Conservation (phyloP, 768 basidiomycete genomes). For the Cystoderma amianthinum region DNA sequence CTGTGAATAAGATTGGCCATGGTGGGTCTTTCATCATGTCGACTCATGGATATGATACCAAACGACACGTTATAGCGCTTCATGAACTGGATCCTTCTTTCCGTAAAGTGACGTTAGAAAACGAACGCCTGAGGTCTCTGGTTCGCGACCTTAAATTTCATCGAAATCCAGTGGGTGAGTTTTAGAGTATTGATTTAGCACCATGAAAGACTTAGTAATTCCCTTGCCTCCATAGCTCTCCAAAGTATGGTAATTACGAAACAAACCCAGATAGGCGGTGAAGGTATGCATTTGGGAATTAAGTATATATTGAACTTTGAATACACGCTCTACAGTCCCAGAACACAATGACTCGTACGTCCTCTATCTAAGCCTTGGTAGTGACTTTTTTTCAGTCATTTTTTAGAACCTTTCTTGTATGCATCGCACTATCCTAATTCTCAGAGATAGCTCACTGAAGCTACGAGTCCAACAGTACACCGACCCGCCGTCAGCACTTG, state of each 20-base stretch:
- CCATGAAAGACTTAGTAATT: background rate
- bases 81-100: conserved; percentile 85
- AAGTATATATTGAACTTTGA: background rate
- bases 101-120: conserved; percentile 73
- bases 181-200: background rate
- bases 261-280: conserved; percentile 87
- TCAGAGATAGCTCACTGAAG: too few relatives aligned
- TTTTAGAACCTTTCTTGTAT: conserved; percentile 66
- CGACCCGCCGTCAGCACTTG: conserved; percentile 84
- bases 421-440: conserved; percentile 17
- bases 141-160: conserved; percentile 81
- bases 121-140: conserved; percentile 58
- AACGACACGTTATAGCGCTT: conserved; percentile 42
- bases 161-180: conserved; percentile 73
- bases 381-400: conserved; percentile 1
- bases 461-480: conserved; percentile 91
- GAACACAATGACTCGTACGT: conserved; percentile 92
- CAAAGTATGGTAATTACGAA: conserved; percentile 97
- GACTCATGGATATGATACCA: background rate
- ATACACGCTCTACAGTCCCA: conserved; percentile 54
- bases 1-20: conserved; percentile 95
- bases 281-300: conserved; percentile 44
- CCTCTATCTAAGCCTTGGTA: conserved; percentile 3
- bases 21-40: conserved; percentile 33
- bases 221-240: too few relatives aligned